A percentile compares a stretch with the other conserved stretches of the same genome.
Evolutionary conservation across 2,329 filamentous ascomycete species (phyloP).

Genomic region (Huntiella savannae): DNA sequence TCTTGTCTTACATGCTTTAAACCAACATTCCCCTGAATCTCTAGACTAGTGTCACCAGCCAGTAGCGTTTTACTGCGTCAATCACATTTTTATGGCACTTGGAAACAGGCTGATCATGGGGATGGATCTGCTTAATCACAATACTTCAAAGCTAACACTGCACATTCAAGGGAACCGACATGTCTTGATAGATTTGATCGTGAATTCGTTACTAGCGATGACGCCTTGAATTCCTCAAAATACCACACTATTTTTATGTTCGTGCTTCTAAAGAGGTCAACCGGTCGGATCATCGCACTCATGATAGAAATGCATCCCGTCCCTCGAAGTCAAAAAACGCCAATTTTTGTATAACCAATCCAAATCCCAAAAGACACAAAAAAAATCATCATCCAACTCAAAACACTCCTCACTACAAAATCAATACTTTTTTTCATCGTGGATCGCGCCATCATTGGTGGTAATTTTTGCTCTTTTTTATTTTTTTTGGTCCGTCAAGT

Average conservation of each 20-base stretch:
- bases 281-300: conserved; percentile 3
- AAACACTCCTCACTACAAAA: background rate
- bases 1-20: no score
- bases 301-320: conserved; percentile 6
- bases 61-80: no score
- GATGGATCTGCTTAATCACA: no score
- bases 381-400: background rate
- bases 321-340: conserved; percentile 6
- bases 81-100: no score
- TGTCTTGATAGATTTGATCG: conserved; percentile 3
- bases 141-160: background rate
- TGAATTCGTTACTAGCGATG: background rate
- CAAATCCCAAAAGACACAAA: conserved; percentile 2
- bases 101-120: no score
- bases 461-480: conserved; percentile 13
- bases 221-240: background rate
- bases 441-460: background rate
- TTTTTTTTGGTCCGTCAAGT: conserved; percentile 11
- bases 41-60: no score
- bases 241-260: background rate
- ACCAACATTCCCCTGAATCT: no score
- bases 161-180: conserved; percentile 1
- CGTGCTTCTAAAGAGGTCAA: background rate
- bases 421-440: background rate
- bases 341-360: background rate